These are phyloP conservation scores for Knoxdaviesia capensis DNA, from an alignment of 2,329 filamentous ascomycete genomes.

Conservation along the genomic window DNA sequence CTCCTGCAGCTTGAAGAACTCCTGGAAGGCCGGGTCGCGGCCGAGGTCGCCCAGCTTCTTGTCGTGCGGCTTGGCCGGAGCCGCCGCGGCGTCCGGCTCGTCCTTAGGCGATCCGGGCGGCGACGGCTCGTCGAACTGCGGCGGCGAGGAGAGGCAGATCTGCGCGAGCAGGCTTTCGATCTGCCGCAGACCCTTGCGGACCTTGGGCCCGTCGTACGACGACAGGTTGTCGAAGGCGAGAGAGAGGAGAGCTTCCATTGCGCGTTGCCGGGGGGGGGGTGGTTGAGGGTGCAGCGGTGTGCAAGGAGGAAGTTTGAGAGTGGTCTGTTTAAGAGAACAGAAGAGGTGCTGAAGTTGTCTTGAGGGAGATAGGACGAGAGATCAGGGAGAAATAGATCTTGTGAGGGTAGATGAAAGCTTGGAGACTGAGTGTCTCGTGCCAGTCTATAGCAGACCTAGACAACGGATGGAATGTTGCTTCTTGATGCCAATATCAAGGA, in stretches of 20 bases:
- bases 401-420: neutral
- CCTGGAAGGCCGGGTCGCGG: slow-evolving; percentile 73
- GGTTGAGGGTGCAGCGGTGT: slow-evolving; percentile 1
- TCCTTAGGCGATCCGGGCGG: slow-evolving; percentile 4
- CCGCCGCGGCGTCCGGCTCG: slow-evolving; percentile 10
- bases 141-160: slow-evolving; percentile 55
- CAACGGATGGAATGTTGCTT: no score
- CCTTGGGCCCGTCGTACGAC: slow-evolving; percentile 73
- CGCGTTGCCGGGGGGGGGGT: slow-evolving; percentile 7
- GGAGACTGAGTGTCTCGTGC: neutral
- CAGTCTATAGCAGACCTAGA: no score
- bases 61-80: slow-evolving; percentile 18
- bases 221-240: slow-evolving; percentile 93
- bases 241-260: slow-evolving; percentile 80
- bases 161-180: slow-evolving; percentile 87
- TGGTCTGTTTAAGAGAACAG: neutral
- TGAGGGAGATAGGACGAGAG: neutral
- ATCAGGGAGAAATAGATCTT: neutral
- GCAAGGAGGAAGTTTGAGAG: neutral
- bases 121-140: slow-evolving; percentile 5
- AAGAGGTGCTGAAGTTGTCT: neutral
- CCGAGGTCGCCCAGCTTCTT: slow-evolving; percentile 52
- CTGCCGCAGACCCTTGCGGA: slow-evolving; percentile 83
- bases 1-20: slow-evolving; percentile 93
- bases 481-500: no score